phyloP scores from a whole-genome alignment of 441 rosid genomes.

The Euphorbia celastroides region DNA sequence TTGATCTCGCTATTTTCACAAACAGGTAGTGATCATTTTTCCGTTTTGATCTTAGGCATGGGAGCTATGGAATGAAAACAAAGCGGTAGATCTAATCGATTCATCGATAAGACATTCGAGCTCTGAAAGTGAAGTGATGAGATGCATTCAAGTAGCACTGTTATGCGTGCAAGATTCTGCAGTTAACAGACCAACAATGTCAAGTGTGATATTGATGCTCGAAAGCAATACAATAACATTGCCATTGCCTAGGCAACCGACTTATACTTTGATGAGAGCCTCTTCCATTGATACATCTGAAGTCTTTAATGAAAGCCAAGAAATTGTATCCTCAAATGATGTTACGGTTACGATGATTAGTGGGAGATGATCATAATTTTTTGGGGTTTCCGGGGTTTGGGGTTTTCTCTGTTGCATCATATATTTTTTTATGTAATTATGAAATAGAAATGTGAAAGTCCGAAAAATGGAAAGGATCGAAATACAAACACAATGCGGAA shows the following conservation, averaged over 20 bases:
- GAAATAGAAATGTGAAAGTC: neutral
- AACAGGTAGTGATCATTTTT: conserved; percentile 4
- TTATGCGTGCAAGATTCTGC: conserved; percentile 54
- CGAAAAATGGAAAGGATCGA: too few species aligned
- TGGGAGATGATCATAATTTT: conserved; percentile 31
- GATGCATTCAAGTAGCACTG: conserved; percentile 44
- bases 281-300: conserved; percentile 34
- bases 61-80: conserved; percentile 38
- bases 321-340: conserved; percentile 33
- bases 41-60: conserved; percentile 39
- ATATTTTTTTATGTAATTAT: conserved; percentile 1
- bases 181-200: conserved; percentile 42
- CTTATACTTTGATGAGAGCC: conserved; percentile 39
- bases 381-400: neutral
- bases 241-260: conserved; percentile 37
- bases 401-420: neutral
- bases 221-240: conserved; percentile 24
- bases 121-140: conserved; percentile 17
- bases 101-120: conserved; percentile 26
- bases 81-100: conserved; percentile 28
- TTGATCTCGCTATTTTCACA: neutral
- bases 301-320: conserved; percentile 18
- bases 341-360: conserved; percentile 35
- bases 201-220: conserved; percentile 29
- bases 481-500: too few species aligned